Evolutionary conservation across 352 stramenopile genomes (phyloP).

Genomic region (Plasmopara halstedii): DNA sequence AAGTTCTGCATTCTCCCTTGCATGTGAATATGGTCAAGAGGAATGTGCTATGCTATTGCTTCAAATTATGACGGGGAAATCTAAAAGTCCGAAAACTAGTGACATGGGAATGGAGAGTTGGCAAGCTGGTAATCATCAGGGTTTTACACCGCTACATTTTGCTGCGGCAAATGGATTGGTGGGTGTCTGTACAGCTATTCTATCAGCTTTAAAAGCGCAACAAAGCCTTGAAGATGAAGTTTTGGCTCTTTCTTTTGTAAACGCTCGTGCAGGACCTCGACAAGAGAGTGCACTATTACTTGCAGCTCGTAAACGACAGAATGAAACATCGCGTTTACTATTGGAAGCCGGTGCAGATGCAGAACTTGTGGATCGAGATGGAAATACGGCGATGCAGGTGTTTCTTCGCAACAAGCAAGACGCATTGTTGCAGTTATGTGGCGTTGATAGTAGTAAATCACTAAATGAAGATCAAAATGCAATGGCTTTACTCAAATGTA

Average conservation of each 20-base stretch:
- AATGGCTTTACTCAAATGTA: conserved; percentile 1
- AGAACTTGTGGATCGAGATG: conserved; percentile 36
- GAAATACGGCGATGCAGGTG: conserved; percentile 40
- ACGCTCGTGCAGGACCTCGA: conserved; percentile 23
- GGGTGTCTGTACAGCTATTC: conserved; percentile 23
- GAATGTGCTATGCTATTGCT: conserved; percentile 45
- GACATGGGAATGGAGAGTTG: conserved; percentile 16
- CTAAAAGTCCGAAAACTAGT: not conserved
- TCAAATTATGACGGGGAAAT: conserved; percentile 4
- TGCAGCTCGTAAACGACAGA: conserved; percentile 48
- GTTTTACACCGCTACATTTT: conserved; percentile 58
- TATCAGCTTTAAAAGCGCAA: conserved; percentile 26
- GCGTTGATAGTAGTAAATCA: conserved; percentile 13
- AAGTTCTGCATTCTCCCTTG: conserved; percentile 46
- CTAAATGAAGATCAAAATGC: no score
- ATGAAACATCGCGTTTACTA: conserved; percentile 33
- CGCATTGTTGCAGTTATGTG: conserved; percentile 38
- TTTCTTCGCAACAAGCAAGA: conserved; percentile 44
- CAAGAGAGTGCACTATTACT: conserved; percentile 58
- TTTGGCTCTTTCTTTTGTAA: conserved; percentile 24
- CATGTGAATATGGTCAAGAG: conserved; percentile 45
- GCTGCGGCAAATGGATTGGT: conserved; percentile 38
- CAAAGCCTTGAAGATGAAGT: conserved; percentile 29
- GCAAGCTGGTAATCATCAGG: conserved; percentile 43
- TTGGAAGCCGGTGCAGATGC: conserved; percentile 36